A percentile compares a stretch with the other conserved stretches of the same genome.
These are phyloP conservation scores for Scenedesmus sp. DNA, from an alignment of 163 green algal genomes.

Conservation along the genomic window DNA sequence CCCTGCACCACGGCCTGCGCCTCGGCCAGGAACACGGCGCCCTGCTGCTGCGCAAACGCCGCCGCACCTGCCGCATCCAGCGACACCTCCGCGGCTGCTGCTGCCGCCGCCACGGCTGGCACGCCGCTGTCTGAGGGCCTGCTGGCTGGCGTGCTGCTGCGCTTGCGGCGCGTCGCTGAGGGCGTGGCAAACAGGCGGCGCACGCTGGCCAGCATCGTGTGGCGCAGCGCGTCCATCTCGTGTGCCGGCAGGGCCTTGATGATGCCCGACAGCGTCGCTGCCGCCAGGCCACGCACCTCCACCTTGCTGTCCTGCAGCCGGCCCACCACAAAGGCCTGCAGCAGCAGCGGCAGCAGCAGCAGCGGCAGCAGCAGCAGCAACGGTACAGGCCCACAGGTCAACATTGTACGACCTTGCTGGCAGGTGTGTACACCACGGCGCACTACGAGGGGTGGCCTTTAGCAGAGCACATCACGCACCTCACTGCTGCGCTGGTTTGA, in stretches of 20 bases:
- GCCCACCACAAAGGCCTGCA: conserved; percentile 70
- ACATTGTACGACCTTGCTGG: too few species aligned
- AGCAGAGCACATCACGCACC: too few species aligned
- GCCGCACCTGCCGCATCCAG: background rate
- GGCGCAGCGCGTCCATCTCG: conserved; percentile 54
- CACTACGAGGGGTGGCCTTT: too few species aligned
- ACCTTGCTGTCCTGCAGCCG: conserved; percentile 79
- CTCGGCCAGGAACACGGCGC: conserved; percentile 50
- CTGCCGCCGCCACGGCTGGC: conserved; percentile 6
- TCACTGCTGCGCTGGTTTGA: too few species aligned
- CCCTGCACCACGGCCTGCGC: conserved; percentile 61
- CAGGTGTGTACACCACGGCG: too few species aligned
- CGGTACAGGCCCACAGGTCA: too few species aligned
- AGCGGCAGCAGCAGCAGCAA: background rate
- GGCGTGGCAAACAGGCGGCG: conserved; percentile 53
- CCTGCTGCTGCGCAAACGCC: conserved; percentile 23
- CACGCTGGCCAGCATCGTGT: conserved; percentile 54
- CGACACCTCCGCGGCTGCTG: background rate
- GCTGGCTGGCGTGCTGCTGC: background rate
- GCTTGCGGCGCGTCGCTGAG: background rate
- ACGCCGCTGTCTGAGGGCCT: background rate
- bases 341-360: background rate
- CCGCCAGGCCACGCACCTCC: conserved; percentile 81
- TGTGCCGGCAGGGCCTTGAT: conserved; percentile 72
- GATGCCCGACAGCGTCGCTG: conserved; percentile 83